Percentiles rank a stretch among this genome's conserved stretches.
Evolutionary conservation across 768 basidiomycete genomes (phyloP).

Genomic region (Tricholoma saponaceum): DNA sequence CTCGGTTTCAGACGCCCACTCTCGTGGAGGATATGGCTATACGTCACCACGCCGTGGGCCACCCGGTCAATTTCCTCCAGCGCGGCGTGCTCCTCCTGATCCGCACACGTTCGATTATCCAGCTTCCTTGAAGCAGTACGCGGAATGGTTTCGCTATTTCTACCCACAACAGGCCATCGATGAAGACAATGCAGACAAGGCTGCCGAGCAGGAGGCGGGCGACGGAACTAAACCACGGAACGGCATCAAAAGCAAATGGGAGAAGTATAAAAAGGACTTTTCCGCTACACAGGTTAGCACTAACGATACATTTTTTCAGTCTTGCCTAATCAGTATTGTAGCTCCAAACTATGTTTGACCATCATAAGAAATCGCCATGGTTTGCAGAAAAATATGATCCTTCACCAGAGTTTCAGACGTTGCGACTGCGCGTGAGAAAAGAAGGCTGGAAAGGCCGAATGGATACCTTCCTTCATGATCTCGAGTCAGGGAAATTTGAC

Average conservation of each 20-base stretch:
- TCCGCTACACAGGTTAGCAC: slow-evolving; percentile 78
- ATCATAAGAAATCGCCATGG: slow-evolving; percentile 95
- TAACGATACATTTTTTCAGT: slow-evolving; percentile 14
- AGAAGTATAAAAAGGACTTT: slow-evolving; percentile 93
- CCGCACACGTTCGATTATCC: slow-evolving; percentile 82
- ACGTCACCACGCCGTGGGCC: slow-evolving; percentile 64
- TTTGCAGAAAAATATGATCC: slow-evolving; percentile 95
- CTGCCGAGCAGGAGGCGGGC: slow-evolving; percentile 77
- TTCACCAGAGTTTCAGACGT: slow-evolving; percentile 57
- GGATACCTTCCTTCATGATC: slow-evolving; percentile 69
- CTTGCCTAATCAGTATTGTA: slow-evolving; percentile 41
- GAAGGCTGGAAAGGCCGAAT: slow-evolving; percentile 80
- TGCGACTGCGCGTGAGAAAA: slow-evolving; percentile 77
- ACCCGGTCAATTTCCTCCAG: slow-evolving; percentile 40
- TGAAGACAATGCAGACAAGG: slow-evolving; percentile 82
- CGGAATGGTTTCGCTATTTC: slow-evolving; percentile 82
- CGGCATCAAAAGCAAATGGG: slow-evolving; percentile 81
- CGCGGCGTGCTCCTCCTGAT: slow-evolving; percentile 66
- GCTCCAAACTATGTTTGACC: slow-evolving; percentile 95
- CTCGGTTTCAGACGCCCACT: slow-evolving; percentile 51
- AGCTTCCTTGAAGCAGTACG: slow-evolving; percentile 77
- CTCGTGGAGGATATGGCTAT: slow-evolving; percentile 55
- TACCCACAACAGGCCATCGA: slow-evolving; percentile 74
- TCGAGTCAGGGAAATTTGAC: slow-evolving; percentile 85
- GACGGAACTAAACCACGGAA: slow-evolving; percentile 81